phyloP scores from a whole-genome alignment of 2,329 filamentous ascomycete genomes.

The Colletotrichum sp. region DNA sequence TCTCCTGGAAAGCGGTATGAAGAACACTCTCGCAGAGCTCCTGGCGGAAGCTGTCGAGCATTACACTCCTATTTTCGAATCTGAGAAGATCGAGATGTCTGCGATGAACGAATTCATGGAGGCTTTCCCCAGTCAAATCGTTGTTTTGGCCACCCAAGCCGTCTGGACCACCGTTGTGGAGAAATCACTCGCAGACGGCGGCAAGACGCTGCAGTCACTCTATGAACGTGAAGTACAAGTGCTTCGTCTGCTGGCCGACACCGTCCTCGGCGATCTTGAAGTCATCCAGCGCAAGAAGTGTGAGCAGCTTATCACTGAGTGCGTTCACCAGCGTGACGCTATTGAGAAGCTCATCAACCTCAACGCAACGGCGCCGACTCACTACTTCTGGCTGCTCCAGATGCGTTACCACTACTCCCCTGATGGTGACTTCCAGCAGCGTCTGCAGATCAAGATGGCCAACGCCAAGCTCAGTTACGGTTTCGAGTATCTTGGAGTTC shows the following conservation, averaged over 20 bases:
- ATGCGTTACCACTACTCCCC: slow-evolving; percentile 94
- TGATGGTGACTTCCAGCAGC: slow-evolving; percentile 81
- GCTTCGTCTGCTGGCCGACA: slow-evolving; percentile 83
- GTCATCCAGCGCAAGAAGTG: slow-evolving; percentile 92
- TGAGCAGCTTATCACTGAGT: slow-evolving; percentile 98
- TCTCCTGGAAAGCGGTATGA: slow-evolving; percentile 91
- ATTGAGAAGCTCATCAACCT: slow-evolving; percentile 84
- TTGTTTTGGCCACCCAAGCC: slow-evolving; percentile 91
- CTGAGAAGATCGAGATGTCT: slow-evolving; percentile 70
- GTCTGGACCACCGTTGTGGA: slow-evolving; percentile 93
- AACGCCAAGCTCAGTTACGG: slow-evolving; percentile 95
- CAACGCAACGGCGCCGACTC: slow-evolving; percentile 75
- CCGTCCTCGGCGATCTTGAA: slow-evolving; percentile 88
- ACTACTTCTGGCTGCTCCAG: slow-evolving; percentile 92
- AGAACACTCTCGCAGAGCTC: slow-evolving; percentile 87
- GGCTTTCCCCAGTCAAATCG: slow-evolving; percentile 89
- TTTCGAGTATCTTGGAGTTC: slow-evolving; percentile 96
- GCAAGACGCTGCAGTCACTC: slow-evolving; percentile 70
- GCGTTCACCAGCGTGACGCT: slow-evolving; percentile 94
- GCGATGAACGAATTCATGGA: slow-evolving; percentile 82
- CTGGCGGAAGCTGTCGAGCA: slow-evolving; percentile 84
- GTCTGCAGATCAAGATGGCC: slow-evolving; percentile 92
- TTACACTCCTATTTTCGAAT: slow-evolving; percentile 79
- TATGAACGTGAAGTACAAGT: slow-evolving; percentile 86
- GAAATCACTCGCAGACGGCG: slow-evolving; percentile 74